A percentile compares a stretch with the other conserved stretches of the same genome.
phyloP scores from a whole-genome alignment of 805 yeast genomes.

The Kuraishia molischiana region DNA sequence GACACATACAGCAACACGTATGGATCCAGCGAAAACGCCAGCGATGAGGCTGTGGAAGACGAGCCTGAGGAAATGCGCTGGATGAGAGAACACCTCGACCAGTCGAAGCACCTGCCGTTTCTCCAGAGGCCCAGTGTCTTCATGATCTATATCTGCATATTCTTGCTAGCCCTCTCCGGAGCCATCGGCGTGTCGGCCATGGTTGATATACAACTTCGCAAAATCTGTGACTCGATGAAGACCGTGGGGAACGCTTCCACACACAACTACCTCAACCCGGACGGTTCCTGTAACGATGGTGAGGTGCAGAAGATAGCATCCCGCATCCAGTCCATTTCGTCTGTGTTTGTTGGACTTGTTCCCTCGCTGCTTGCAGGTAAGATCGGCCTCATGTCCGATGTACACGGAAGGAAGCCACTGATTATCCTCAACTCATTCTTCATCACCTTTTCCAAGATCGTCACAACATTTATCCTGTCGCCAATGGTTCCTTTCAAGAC shows the following conservation, averaged over 20 bases:
- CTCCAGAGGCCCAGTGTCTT: constrained; percentile 44
- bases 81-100: not conserved
- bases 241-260: too few species aligned
- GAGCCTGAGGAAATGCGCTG: not conserved
- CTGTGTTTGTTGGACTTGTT: constrained; percentile 31
- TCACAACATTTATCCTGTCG: constrained; percentile 9
- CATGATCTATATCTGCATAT: constrained; percentile 33
- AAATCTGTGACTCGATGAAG: constrained; percentile 23
- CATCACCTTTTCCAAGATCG: constrained; percentile 8
- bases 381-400: constrained; percentile 54
- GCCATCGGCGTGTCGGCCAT: constrained; percentile 30
- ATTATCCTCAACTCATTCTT: constrained; percentile 20
- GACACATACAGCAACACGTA: too few species aligned
- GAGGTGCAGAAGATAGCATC: constrained; percentile 36
- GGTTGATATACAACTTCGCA: constrained; percentile 24
- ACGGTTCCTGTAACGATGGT: constrained; percentile 23
- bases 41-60: too few species aligned
- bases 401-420: constrained; percentile 48
- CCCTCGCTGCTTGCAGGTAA: constrained; percentile 49
- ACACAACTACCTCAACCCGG: constrained; percentile 11
- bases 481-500: constrained; percentile 21
- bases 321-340: constrained; percentile 33
- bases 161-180: constrained; percentile 31
- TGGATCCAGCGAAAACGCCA: too few species aligned
- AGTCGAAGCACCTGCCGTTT: constrained; percentile 29